Base-by-base conservation (phyloP, 192 early-diverging fungal genomes). In the Coemansia sp. region DNA sequence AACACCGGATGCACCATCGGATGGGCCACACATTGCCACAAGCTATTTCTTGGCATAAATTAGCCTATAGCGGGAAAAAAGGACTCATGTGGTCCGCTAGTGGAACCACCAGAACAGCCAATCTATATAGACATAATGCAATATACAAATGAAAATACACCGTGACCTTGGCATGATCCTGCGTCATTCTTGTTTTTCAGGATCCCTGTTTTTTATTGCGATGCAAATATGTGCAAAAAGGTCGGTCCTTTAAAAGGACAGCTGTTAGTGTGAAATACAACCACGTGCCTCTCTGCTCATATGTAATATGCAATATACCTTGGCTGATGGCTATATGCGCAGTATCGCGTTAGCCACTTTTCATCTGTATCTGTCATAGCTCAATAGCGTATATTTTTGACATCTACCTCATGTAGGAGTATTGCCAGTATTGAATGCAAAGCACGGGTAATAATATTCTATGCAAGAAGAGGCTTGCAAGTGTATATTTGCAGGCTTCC, bases 141-240 rank as follows among this genome's bases (percentile, higher is more conserved):
- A 16, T 25, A 59, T 59, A 39, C 38, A 59, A 59, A 59, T 16
- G 39, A 39, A 59, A 59, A 59, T 59, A n/a, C 13, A 41, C 11
- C n/a, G 57, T 59, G 57, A 59, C 57, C 57, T 41, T 59, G 57
- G 38, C 57, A 59, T 59, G 32, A 59, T 41, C 57, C 57, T 8
- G 20, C n/a, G n/a, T 59, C 57, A 41, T 59, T 59, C 57, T 59
- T 59, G 57, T 41, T 56, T 56, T 48, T 19, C 51, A 20, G 51
- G 44, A 45, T 53, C 54, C 54, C 54, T 14, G 32, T 56, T 56
- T 56, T 38, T 13, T 56, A 37, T 56, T 56, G 20, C 12, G 32
- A 32, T 25, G 8, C 55, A 32, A 32, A 32, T 32, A 32, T 32
- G 32, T 32, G 32, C 48, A 50, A 17, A 8, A 17, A 50, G 48